Evolutionary conservation across 2,329 filamentous ascomycete genomes (phyloP), one percentile per base, ranked within the genome.

Genomic region (Sporothrix phasma): DNA sequence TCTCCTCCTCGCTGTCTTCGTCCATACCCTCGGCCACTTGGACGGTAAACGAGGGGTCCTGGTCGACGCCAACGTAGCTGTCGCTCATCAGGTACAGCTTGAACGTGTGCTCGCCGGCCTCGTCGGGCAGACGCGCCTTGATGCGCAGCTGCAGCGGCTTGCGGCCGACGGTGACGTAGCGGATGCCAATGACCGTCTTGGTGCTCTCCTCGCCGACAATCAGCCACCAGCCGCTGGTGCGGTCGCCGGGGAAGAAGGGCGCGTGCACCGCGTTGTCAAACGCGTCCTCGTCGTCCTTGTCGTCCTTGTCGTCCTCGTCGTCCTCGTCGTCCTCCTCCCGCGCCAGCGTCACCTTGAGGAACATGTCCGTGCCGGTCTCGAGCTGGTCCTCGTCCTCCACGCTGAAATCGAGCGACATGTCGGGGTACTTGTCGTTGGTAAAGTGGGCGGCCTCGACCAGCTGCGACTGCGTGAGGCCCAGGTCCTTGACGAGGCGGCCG

Each of bases 171-270:
- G 92, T 96, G 66, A 99, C 88, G 69, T 93, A 85, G 82, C 97
- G 99, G 79, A 97, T 96, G 2, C 90, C 92, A 65, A 97, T 80
- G 67, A 99, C 79, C 68, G 83, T 92, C 79, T 91, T 93, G 46
- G 88, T 90, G 74, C 85, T 88, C 77, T 97, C 92, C 70, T 97
- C 92, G 34, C 92, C 93, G 39, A 99, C 90, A 22, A 99, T 90
- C 64, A 99, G 79, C 94, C 94, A 99, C 92, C 92, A 99, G 73
- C 94, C 96, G 81, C 99, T 94, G 79, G 90, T 88, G 82, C 99
- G 99, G 75, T 88, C 88, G 59, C 76, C 80, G 0, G 94, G 92
- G 74, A 94, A 99, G 81, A 97, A 99, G 0, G 94, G 94, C 61
- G 93, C 92, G 73, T 97, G 92, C 2, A 97, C 95, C 1, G 87